Base-by-base conservation (phyloP, 768 basidiomycete genomes). In the Xerocomellus intermedius region DNA sequence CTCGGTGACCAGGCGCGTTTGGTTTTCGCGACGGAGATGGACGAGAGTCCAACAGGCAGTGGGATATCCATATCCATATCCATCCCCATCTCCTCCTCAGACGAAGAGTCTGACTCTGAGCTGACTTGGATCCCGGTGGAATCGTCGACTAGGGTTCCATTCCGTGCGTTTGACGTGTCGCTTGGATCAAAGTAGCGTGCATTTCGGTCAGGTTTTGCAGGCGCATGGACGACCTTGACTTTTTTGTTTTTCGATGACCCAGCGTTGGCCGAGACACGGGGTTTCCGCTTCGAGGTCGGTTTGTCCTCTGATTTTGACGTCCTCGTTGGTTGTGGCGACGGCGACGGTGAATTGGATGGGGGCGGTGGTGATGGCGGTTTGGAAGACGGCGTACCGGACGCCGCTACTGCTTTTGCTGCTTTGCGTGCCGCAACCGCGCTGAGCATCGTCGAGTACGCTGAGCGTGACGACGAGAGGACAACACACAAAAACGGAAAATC, bases 401-500 rank as follows among this genome's bases (percentile, higher is more conserved):
- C 42, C 17, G 55, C 64, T 26, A 72, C 72, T 16, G 74, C 72
- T 57, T 73, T 73, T 37, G 83, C 77, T 5, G 84, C 85, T 63
- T 84, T 88, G 33, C 88, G 79, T 3, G 86, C 87, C 28, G 87
- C 87, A 45, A 91, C 74, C 3, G 88, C 87, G 63, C 86, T 88
- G 48, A 89, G 74, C 87, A 88, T 88, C 24, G 32, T 52, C 24
- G 32, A 12, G 37, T 5, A 39, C 17, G 36, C 12, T 19, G 33
- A 44, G 36, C 14, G 32, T 13, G 24, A 26, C 14, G n/a, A 39
- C 22, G 13, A 49, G 30, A 30, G 14, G 6, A 42, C 14, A 21
- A 43, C 19, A 49, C 12, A 36, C 51, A 17, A 49, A 54, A 52
- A 57, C 2, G 50, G 55, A 38, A 38, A 56, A 36, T 24, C 24